Percentiles rank a stretch among this genome's conserved stretches.
These are phyloP conservation scores for Erucastrum elatum DNA, from an alignment of 345 rosid species.

Conservation along the genomic window DNA sequence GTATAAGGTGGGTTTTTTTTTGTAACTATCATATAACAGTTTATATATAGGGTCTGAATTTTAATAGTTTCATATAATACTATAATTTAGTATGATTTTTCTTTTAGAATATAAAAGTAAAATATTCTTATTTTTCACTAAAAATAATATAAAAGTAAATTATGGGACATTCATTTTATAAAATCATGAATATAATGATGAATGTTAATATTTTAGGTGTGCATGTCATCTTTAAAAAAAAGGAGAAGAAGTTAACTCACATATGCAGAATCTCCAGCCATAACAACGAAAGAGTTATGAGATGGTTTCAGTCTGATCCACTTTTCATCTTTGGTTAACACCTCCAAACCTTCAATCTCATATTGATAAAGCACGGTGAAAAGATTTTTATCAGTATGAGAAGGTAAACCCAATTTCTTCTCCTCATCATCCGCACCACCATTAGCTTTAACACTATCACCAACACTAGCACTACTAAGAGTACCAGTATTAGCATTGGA, in stretches of 20 bases:
- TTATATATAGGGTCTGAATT: not conserved
- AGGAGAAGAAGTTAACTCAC: constrained; percentile 33
- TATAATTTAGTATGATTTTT: not conserved
- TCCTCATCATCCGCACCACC: constrained; percentile 21
- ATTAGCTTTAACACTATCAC: not conserved
- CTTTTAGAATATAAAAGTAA: not conserved
- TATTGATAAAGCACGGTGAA: constrained; percentile 53
- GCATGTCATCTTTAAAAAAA: not conserved
- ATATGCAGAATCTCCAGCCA: constrained; percentile 52
- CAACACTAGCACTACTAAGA: not conserved
- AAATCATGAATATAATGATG: not conserved
- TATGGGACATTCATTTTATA: not conserved
- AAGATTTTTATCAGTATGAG: constrained; percentile 58
- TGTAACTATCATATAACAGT: not conserved
- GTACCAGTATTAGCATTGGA: not conserved
- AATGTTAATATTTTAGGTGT: not conserved
- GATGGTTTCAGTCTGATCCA: constrained; percentile 56
- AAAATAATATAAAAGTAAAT: not conserved
- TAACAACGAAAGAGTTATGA: constrained; percentile 43
- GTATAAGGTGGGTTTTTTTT: not conserved
- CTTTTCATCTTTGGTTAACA: constrained; percentile 46
- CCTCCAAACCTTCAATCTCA: constrained; percentile 54
- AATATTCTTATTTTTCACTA: too few species aligned
- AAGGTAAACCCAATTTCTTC: constrained; percentile 41
- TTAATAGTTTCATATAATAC: not conserved